A percentile compares a stretch with the other conserved stretches of the same genome.
phyloP scores from a whole-genome alignment of 2,329 filamentous ascomycete species.

The Aureobasidium melanogenum region DNA sequence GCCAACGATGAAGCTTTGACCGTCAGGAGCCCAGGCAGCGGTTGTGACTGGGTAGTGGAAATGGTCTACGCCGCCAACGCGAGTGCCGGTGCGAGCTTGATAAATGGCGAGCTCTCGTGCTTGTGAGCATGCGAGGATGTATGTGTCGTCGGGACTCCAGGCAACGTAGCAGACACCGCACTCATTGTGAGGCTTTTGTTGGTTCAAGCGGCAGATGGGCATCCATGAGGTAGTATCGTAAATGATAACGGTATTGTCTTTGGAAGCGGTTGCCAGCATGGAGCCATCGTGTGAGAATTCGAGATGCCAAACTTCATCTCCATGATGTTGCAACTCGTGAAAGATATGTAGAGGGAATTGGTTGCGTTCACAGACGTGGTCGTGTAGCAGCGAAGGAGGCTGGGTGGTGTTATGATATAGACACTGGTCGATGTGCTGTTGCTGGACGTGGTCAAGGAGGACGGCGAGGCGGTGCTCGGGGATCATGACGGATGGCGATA shows the following conservation, averaged over 20 bases:
- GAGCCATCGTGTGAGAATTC: slow-evolving; percentile 82
- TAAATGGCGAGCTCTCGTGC: slow-evolving; percentile 28
- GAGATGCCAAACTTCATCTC: slow-evolving; percentile 84
- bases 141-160: slow-evolving; percentile 87
- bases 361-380: slow-evolving; percentile 72
- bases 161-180: slow-evolving; percentile 66
- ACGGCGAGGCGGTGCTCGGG: slow-evolving; percentile 80
- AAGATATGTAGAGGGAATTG: slow-evolving; percentile 69
- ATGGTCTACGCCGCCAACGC: slow-evolving; percentile 55
- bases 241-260: slow-evolving; percentile 65
- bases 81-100: slow-evolving; percentile 42
- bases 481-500: slow-evolving; percentile 95
- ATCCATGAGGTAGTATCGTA: slow-evolving; percentile 69
- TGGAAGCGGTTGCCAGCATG: slow-evolving; percentile 73
- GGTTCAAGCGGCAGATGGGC: slow-evolving; percentile 49
- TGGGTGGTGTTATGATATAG: slow-evolving; percentile 76
- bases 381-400: slow-evolving; percentile 77
- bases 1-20: slow-evolving; percentile 68
- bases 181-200: slow-evolving; percentile 42
- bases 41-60: slow-evolving; percentile 81
- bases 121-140: slow-evolving; percentile 68
- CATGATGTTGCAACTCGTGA: slow-evolving; percentile 62
- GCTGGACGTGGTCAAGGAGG: slow-evolving; percentile 74
- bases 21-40: slow-evolving; percentile 81
- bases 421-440: slow-evolving; percentile 72